These are phyloP conservation scores for Phaeosphaeria sp. DNA, from an alignment of 2,329 filamentous ascomycete genomes.

Conservation along the genomic window DNA sequence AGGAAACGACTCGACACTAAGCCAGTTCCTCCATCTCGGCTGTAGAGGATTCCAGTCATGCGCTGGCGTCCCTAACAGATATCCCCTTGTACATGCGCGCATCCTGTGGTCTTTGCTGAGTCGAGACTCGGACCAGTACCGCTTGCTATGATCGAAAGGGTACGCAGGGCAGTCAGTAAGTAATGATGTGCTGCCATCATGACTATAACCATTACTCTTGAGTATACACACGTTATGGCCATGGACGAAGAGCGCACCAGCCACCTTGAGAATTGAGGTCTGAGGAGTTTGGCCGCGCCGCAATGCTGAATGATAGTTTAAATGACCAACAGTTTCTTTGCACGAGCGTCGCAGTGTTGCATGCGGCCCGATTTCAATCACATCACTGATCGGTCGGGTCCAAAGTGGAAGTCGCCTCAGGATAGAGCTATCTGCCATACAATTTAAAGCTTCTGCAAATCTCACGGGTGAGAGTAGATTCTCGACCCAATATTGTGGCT, in stretches of 20 bases:
- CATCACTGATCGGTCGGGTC: too few relatives aligned
- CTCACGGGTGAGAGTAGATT: conserved; percentile 47
- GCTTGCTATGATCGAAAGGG: conserved; percentile 30
- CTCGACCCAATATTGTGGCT: conserved; percentile 35
- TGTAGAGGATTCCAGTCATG: conserved; percentile 32
- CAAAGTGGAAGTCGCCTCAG: too few relatives aligned
- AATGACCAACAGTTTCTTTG: neutral
- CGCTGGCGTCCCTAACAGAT: conserved; percentile 14
- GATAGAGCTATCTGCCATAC: neutral
- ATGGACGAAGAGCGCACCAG: neutral
- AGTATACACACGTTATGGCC: too few relatives aligned
- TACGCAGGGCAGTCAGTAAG: conserved; percentile 14
- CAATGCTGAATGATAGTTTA: neutral
- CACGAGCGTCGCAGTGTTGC: conserved; percentile 36
- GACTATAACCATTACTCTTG: too few relatives aligned
- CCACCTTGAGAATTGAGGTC: neutral
- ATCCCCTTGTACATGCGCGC: conserved; percentile 10
- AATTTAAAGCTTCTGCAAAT: conserved; percentile 28
- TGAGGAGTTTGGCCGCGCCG: neutral
- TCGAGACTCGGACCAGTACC: conserved; percentile 28
- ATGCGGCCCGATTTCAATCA: conserved; percentile 42
- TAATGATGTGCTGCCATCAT: too few relatives aligned
- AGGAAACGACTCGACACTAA: conserved; percentile 33
- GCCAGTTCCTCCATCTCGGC: conserved; percentile 53
- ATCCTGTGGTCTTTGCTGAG: conserved; percentile 10